phyloP scores from a whole-genome alignment of 2,329 filamentous ascomycete genomes.

The Raffaelea deltoideospora region DNA sequence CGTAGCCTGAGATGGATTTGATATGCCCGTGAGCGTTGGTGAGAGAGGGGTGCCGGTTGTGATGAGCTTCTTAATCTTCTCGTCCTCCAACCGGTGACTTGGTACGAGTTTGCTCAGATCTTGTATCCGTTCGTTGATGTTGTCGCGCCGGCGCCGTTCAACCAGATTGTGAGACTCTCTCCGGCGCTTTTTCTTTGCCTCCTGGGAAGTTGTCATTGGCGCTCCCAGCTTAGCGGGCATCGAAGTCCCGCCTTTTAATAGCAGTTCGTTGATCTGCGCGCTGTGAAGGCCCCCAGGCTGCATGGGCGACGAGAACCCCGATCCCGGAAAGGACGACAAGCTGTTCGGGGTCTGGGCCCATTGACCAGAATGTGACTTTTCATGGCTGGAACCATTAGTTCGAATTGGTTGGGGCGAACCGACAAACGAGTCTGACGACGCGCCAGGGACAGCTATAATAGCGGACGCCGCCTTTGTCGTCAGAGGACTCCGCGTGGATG shows the following conservation, averaged over 20 bases:
- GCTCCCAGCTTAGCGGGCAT: constrained; percentile 71
- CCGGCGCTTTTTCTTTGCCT: constrained; percentile 81
- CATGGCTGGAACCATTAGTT: constrained; percentile 49
- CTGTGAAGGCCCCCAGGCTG: constrained; percentile 46
- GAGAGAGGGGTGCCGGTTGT: constrained; percentile 84
- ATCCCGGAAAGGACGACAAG: constrained; percentile 73
- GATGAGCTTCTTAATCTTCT: constrained; percentile 91
- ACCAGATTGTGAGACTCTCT: constrained; percentile 94
- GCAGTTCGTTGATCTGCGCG: constrained; percentile 73
- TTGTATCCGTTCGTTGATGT: constrained; percentile 97
- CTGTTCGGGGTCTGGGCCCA: constrained; percentile 83
- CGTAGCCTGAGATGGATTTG: constrained; percentile 59
- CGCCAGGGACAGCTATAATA: constrained; percentile 56
- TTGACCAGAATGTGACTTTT: constrained; percentile 74
- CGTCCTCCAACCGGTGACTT: constrained; percentile 82
- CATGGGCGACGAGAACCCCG: constrained; percentile 74
- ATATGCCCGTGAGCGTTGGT: constrained; percentile 59
- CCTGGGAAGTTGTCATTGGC: constrained; percentile 53
- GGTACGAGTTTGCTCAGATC: constrained; percentile 90
- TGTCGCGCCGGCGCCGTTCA: constrained; percentile 85
- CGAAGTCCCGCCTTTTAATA: constrained; percentile 76
- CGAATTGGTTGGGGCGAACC: constrained; percentile 58
- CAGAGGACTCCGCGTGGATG: constrained; percentile 53
- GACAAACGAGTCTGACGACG: constrained; percentile 53
- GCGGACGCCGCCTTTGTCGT: constrained; percentile 66